Percentiles rank a stretch among this genome's conserved stretches.
phyloP scores from a whole-genome alignment of 2,329 filamentous ascomycete genomes.

The Cercospora berteroae region DNA sequence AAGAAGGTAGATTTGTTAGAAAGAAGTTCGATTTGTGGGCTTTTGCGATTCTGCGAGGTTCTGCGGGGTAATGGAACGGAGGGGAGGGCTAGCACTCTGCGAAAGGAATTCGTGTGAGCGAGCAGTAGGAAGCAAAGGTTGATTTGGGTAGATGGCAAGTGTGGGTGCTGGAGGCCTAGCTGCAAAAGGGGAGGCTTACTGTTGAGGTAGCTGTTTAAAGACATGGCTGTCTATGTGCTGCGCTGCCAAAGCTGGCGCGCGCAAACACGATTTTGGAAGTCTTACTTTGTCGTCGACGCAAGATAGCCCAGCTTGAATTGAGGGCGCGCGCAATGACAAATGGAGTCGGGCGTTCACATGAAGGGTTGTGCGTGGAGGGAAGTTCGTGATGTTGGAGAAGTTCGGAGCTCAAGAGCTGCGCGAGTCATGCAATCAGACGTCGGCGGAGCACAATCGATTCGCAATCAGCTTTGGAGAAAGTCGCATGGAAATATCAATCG shows the following conservation, averaged over 20 bases:
- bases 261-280: neutral
- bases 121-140: neutral
- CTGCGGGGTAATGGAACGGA: no score
- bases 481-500: neutral
- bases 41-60: neutral
- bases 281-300: neutral
- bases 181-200: slow-evolving; percentile 19
- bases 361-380: neutral
- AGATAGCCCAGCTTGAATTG: slow-evolving; percentile 1
- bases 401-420: neutral
- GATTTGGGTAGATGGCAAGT: neutral
- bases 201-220: slow-evolving; percentile 28
- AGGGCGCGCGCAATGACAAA: neutral
- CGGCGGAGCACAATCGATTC: neutral
- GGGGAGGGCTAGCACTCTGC: slow-evolving; percentile 16
- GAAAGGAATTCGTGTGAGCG: slow-evolving; percentile 5
- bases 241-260: neutral
- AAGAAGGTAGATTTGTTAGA: neutral
- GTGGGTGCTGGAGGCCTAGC: neutral
- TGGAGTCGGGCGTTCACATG: neutral
- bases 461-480: neutral
- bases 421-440: neutral
- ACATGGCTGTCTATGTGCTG: slow-evolving; percentile 13
- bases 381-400: neutral
- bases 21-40: neutral